phyloP scores from a whole-genome alignment of 179 eudicot species.

The Carnegiea gigantea region DNA sequence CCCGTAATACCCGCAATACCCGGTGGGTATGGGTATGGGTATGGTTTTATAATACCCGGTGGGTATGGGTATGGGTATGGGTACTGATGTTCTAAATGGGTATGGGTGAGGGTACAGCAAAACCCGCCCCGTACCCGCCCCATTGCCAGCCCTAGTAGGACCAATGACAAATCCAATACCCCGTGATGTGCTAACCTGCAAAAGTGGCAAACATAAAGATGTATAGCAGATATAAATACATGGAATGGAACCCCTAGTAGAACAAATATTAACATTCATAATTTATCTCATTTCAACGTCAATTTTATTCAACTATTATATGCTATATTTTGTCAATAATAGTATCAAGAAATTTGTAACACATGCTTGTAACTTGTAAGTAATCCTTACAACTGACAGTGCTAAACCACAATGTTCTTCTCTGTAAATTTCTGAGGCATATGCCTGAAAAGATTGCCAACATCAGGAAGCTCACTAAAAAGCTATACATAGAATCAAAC shows the following conservation, averaged over 20 bases:
- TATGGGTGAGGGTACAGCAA: too few species aligned
- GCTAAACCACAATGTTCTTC: constrained; percentile 1
- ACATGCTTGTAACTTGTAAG: background rate
- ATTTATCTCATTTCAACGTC: background rate
- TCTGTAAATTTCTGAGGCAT: constrained; percentile 6
- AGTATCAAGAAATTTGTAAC: background rate
- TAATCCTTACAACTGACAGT: constrained; percentile 2
- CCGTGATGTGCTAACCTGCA: constrained; percentile 1
- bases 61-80: too few species aligned
- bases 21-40: too few species aligned
- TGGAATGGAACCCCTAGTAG: background rate
- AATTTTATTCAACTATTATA: background rate
- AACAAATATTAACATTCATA: background rate
- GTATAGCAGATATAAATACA: background rate
- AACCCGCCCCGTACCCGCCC: too few species aligned
- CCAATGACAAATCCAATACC: constrained; percentile 3
- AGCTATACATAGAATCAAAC: background rate
- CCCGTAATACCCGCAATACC: too few species aligned
- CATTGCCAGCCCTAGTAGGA: too few species aligned
- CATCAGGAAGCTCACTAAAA: background rate
- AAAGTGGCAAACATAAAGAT: background rate
- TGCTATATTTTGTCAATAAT: background rate
- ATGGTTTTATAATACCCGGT: too few species aligned
- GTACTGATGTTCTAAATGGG: too few species aligned
- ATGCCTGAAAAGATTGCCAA: background rate